Evolutionary conservation across 225 moss, liverwort and hornwort species (phyloP).

Genomic region (Straminergon stramineum): DNA sequence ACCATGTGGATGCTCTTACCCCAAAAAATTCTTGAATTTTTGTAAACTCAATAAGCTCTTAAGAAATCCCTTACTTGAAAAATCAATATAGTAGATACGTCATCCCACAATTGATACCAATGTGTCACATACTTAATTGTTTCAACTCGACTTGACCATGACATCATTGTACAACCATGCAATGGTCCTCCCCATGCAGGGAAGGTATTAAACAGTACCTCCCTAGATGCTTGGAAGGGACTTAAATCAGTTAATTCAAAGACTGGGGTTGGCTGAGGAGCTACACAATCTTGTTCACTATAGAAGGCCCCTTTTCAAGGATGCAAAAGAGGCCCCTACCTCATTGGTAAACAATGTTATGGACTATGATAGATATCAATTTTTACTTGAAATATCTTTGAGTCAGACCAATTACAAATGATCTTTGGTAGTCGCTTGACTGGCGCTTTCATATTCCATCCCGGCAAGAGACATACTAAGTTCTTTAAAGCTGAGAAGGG

Average conservation of each 20-base stretch:
- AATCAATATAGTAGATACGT: no score
- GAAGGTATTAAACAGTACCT: no score
- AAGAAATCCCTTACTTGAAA: neutral
- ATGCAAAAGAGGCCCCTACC: neutral
- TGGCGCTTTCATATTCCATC: neutral
- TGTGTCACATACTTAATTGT: neutral
- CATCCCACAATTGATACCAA: neutral
- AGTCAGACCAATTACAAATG: neutral
- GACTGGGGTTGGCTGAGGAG: neutral
- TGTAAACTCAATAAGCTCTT: no score
- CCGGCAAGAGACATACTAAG: neutral
- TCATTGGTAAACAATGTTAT: neutral
- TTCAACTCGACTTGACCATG: neutral
- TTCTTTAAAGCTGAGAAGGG: neutral
- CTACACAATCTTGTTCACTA: neutral
- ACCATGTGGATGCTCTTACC: no score
- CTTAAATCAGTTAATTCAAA: neutral
- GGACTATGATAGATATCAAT: no score
- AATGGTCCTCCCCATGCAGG: rapidly evolving
- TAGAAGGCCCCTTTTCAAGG: neutral
- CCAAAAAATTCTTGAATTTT: no score
- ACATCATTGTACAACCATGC: neutral
- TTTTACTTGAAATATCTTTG: no score
- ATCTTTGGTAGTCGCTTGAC: neutral
- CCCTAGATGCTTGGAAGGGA: neutral